Percentiles rank a stretch among this genome's conserved stretches.
Evolutionary conservation across 2,329 filamentous ascomycete genomes (phyloP).

Genomic region (Sclerotinia glacialis): DNA sequence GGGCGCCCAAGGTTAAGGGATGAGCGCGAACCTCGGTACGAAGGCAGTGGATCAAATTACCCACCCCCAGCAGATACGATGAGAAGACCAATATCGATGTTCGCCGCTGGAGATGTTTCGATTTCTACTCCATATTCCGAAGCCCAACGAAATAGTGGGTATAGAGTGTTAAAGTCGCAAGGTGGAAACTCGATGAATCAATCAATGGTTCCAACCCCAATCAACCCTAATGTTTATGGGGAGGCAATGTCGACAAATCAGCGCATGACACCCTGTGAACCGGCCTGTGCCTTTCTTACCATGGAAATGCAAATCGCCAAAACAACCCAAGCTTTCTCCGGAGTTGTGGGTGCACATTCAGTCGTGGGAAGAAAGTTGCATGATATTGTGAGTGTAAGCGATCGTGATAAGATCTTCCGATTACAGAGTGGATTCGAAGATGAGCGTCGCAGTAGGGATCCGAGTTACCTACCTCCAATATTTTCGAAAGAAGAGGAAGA

Average conservation of each 20-base stretch:
- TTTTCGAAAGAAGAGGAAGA: conserved; percentile 53
- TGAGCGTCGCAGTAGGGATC: conserved; percentile 53
- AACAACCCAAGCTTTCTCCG: conserved; percentile 54
- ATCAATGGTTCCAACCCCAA: conserved; percentile 45
- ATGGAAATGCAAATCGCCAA: conserved; percentile 58
- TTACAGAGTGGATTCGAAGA: conserved; percentile 54
- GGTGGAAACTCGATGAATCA: conserved; percentile 43
- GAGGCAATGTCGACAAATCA: conserved; percentile 29
- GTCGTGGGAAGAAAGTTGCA: conserved; percentile 51
- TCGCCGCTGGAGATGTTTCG: conserved; percentile 45
- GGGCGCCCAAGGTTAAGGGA: conserved; percentile 75
- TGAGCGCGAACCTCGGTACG: conserved; percentile 60
- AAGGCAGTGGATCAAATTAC: conserved; percentile 40
- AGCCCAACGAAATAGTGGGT: conserved; percentile 47
- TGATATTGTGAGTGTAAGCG: conserved; percentile 52
- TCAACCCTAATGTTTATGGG: conserved; percentile 52
- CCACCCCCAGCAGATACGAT: conserved; percentile 34
- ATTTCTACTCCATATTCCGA: conserved; percentile 46
- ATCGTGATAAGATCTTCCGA: conserved; percentile 51
- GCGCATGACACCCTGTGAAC: conserved; percentile 46
- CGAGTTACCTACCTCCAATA: conserved; percentile 64
- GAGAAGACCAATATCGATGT: conserved; percentile 52
- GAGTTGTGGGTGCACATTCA: conserved; percentile 51
- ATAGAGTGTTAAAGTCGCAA: conserved; percentile 55
- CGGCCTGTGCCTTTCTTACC: conserved; percentile 54